phyloP scores from a whole-genome alignment of 768 basidiomycete genomes.

The Rhodotorula taiwanensis region DNA sequence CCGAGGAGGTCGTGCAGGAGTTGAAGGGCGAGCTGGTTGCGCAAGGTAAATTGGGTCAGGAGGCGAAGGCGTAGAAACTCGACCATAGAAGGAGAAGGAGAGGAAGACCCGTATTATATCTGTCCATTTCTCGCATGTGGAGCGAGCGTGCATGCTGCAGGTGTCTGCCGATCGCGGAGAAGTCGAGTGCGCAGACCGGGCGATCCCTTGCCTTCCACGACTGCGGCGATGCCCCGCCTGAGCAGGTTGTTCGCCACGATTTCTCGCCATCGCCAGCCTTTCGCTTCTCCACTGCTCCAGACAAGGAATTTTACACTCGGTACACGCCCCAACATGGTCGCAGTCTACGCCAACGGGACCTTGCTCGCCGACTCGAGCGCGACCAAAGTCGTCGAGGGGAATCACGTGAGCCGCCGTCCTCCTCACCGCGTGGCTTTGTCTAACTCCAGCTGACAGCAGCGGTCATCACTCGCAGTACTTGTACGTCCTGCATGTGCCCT shows the following conservation, averaged over 20 bases:
- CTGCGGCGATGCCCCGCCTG: too few relatives aligned
- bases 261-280: neutral
- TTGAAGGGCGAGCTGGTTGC: conserved; percentile 46
- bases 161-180: too few relatives aligned
- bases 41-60: conserved; percentile 41
- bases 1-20: conserved; percentile 47
- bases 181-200: too few relatives aligned
- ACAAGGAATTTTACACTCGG: neutral
- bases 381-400: conserved; percentile 51
- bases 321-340: conserved; percentile 45
- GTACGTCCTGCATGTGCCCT: neutral
- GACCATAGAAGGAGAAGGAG: neutral
- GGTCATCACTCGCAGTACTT: neutral
- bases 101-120: too few relatives aligned
- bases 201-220: too few relatives aligned
- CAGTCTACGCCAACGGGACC: conserved; percentile 52
- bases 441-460: neutral
- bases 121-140: too few relatives aligned
- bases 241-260: neutral
- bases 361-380: conserved; percentile 57
- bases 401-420: neutral
- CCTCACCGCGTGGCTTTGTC: neutral
- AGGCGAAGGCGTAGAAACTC: conserved; percentile 19
- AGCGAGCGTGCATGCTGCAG: too few relatives aligned
- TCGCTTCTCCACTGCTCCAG: neutral